phyloP scores from a whole-genome alignment of 1,284 basidiomycete species.

The Quambalaria eucalypti region DNA sequence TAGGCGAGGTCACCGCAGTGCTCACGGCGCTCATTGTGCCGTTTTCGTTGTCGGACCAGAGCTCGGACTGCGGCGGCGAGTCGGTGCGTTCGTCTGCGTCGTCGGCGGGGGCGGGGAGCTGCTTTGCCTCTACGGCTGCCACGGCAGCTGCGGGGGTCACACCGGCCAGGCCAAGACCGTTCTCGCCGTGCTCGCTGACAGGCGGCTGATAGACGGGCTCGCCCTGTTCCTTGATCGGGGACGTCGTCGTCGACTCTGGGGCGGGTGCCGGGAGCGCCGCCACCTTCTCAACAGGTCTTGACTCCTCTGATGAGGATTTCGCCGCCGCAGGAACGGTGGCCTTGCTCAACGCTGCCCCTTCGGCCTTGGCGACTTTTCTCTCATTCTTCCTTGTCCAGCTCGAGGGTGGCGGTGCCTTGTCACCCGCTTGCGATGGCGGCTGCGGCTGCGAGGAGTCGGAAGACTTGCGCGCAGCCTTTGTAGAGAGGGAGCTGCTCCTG shows the following conservation, averaged over 20 bases:
- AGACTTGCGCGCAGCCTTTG: neutral
- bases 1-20: constrained; percentile 15
- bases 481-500: constrained; percentile 1
- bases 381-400: constrained; percentile 6
- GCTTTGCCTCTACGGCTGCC: neutral
- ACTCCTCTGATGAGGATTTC: no score
- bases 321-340: neutral
- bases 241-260: neutral
- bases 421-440: constrained; percentile 3
- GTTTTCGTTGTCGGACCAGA: no score
- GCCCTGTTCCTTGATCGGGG: neutral
- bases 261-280: neutral
- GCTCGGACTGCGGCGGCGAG: constrained; percentile 6
- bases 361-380: no score
- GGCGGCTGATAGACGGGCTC: neutral
- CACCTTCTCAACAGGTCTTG: neutral
- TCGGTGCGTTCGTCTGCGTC: no score
- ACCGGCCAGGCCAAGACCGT: constrained; percentile 3
- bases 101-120: no score
- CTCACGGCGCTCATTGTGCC: constrained; percentile 24
- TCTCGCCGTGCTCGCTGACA: neutral
- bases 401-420: no score
- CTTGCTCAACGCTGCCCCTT: no score
- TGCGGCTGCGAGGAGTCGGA: neutral
- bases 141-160: neutral